Evolutionary conservation across 176 grass and related monocot genomes (phyloP).

Genomic region (Juncus inflexus): DNA sequence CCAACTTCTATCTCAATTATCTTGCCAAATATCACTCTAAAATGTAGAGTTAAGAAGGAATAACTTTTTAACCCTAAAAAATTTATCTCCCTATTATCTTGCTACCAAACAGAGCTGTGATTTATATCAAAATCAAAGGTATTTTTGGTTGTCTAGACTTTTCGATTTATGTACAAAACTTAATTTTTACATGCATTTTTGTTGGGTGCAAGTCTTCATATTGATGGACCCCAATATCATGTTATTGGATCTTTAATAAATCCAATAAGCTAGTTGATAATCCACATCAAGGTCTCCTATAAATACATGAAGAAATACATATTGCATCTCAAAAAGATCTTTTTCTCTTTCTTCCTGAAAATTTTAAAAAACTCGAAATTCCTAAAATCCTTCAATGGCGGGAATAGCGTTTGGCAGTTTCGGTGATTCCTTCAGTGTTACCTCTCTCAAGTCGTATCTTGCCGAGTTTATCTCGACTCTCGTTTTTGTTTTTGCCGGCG

Average conservation of each 20-base stretch:
- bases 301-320: conserved; percentile 1
- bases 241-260: conserved; percentile 18
- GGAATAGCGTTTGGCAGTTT: conserved; percentile 59
- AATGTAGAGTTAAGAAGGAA: too few species aligned
- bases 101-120: too few species aligned
- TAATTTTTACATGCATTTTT: neutral
- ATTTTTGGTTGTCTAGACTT: too few species aligned
- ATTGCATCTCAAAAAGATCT: neutral
- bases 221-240: neutral
- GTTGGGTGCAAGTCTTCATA: neutral
- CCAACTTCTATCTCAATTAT: too few species aligned
- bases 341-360: neutral
- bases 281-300: conserved; percentile 19
- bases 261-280: conserved; percentile 11
- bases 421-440: conserved; percentile 55
- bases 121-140: too few species aligned
- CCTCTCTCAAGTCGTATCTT: conserved; percentile 56
- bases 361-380: conserved; percentile 1
- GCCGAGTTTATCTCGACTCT: conserved; percentile 83
- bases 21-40: too few species aligned
- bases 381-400: conserved; percentile 2
- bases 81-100: too few species aligned
- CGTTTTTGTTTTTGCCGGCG: conserved; percentile 71
- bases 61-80: too few species aligned
- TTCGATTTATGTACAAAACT: too few species aligned